These are phyloP conservation scores for Mycena leptocephala DNA, from an alignment of 768 basidiomycete species.

Conservation along the genomic window DNA sequence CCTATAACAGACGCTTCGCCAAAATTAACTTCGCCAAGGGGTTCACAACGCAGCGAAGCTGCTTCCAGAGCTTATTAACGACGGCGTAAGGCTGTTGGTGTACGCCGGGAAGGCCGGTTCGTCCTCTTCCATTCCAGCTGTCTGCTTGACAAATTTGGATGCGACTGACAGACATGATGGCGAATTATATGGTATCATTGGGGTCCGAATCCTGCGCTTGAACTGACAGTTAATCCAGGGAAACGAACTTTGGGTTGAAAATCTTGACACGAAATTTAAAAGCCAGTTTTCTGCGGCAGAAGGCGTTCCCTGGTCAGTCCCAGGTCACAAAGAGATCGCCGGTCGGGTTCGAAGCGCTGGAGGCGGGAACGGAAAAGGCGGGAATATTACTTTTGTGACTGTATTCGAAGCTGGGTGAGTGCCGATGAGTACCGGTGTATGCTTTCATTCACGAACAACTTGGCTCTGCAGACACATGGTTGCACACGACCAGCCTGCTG, in stretches of 20 bases:
- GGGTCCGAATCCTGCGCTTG: background rate
- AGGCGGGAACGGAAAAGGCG: slow-evolving; percentile 46
- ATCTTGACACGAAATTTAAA: slow-evolving; percentile 57
- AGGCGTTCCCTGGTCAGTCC: slow-evolving; percentile 50
- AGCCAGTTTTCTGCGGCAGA: slow-evolving; percentile 52
- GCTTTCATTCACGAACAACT: background rate
- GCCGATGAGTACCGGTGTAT: background rate
- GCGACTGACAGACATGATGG: slow-evolving; percentile 28
- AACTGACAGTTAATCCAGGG: slow-evolving; percentile 55
- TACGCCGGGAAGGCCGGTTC: slow-evolving; percentile 52
- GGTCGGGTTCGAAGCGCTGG: slow-evolving; percentile 63
- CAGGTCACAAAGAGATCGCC: slow-evolving; percentile 50
- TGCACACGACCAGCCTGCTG: slow-evolving; percentile 66
- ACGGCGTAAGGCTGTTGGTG: slow-evolving; percentile 65
- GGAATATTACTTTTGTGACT: slow-evolving; percentile 66
- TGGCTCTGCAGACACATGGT: slow-evolving; percentile 52
- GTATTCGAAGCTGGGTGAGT: slow-evolving; percentile 66
- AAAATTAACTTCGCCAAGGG: slow-evolving; percentile 40
- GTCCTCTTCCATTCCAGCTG: background rate
- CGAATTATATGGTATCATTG: slow-evolving; percentile 38
- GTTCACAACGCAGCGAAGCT: slow-evolving; percentile 53
- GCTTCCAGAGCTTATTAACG: slow-evolving; percentile 64
- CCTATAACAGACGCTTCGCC: background rate
- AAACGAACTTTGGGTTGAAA: slow-evolving; percentile 59
- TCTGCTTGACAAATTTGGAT: background rate